Conservation (phyloP, 768 basidiomycete species). For the Candolleomyces eurysporus region DNA sequence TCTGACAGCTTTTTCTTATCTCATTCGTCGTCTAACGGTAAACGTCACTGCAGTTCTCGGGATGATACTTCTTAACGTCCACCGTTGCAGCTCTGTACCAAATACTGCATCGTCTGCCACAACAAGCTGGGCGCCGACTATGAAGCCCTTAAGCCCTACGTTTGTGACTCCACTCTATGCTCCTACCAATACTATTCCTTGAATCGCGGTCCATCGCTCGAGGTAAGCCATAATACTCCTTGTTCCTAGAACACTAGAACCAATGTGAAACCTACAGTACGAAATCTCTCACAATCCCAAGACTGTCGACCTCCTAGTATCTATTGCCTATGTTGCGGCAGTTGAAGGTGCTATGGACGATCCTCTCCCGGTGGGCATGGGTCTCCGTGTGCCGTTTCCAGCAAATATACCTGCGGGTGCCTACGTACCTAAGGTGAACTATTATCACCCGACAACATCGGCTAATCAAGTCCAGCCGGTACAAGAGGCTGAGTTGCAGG, state of each 20-base stretch:
- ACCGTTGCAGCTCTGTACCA: constrained; percentile 52
- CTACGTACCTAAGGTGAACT: not conserved
- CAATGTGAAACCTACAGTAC: constrained; percentile 38
- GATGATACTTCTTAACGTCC: not conserved
- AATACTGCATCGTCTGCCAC: constrained; percentile 77
- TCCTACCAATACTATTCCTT: constrained; percentile 67
- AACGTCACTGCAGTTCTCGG: constrained; percentile 12
- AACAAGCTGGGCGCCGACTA: constrained; percentile 49
- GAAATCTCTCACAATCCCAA: constrained; percentile 65
- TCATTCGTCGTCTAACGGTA: constrained; percentile 62
- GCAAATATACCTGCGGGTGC: constrained; percentile 12
- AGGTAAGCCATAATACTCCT: constrained; percentile 35
- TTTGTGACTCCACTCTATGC: constrained; percentile 65
- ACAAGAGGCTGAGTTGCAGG: constrained; percentile 4
- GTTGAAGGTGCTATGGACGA: constrained; percentile 52
- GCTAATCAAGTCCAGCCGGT: not conserved
- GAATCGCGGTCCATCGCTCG: constrained; percentile 65
- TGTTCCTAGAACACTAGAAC: not conserved
- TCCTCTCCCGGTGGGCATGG: constrained; percentile 60
- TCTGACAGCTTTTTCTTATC: constrained; percentile 61
- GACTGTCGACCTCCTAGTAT: constrained; percentile 68
- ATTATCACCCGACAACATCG: not conserved
- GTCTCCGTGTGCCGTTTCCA: constrained; percentile 49
- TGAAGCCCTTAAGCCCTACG: constrained; percentile 70
- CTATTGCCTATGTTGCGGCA: constrained; percentile 58